These are phyloP conservation scores for Micractinium sp. DNA, from an alignment of 139 green algal genomes.

Conservation along the genomic window DNA sequence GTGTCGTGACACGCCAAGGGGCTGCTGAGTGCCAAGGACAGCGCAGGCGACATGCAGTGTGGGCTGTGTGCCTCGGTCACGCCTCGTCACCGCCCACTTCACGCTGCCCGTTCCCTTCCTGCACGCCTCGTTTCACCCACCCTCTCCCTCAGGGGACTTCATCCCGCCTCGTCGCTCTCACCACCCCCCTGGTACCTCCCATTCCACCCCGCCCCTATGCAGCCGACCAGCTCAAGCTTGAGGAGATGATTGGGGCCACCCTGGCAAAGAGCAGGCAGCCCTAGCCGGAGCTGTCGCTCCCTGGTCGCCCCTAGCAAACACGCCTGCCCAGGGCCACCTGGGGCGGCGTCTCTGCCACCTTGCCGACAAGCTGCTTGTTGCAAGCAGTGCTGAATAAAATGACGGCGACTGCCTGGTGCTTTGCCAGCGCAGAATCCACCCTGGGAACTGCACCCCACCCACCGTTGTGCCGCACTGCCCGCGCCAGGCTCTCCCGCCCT, in stretches of 20 bases:
- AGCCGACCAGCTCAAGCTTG: slow-evolving; percentile 59
- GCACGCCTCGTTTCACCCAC: neutral
- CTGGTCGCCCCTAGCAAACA: neutral
- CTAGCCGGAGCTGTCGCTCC: neutral
- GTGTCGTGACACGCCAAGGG: too few relatives aligned
- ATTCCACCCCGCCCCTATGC: slow-evolving; percentile 21
- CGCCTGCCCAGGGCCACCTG: too few relatives aligned
- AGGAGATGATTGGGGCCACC: slow-evolving; percentile 43
- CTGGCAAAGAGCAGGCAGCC: slow-evolving; percentile 12
- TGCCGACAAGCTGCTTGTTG: too few relatives aligned
- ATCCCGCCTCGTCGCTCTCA: neutral
- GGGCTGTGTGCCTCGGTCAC: too few relatives aligned
- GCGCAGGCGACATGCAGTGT: neutral
- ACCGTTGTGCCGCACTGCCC: too few relatives aligned
- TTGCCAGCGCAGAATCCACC: too few relatives aligned
- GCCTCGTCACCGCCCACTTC: too few relatives aligned
- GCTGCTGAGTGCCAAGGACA: neutral
- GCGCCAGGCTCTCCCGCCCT: too few relatives aligned
- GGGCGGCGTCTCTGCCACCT: too few relatives aligned
- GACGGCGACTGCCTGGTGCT: too few relatives aligned
- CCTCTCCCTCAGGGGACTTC: neutral
- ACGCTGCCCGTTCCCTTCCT: neutral
- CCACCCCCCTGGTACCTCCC: neutral
- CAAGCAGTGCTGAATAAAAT: too few relatives aligned
- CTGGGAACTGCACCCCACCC: too few relatives aligned